Conservation (phyloP, 164 flowering plant genomes). For the Vitis labrusca region DNA sequence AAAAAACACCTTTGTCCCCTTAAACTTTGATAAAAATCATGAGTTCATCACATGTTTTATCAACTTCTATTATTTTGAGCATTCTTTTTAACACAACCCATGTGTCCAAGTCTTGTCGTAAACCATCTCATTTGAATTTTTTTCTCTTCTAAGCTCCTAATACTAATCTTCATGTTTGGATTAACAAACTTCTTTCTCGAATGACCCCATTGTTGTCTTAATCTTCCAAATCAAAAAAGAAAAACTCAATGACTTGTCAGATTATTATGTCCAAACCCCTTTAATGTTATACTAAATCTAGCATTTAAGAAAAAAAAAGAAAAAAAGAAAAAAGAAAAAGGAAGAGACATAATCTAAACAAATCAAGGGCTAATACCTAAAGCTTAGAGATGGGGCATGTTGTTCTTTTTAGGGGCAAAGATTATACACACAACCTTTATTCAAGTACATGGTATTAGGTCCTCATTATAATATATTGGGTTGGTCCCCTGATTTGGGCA, state of each 20-base stretch:
- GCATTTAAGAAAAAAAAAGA: neutral
- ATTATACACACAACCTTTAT: neutral
- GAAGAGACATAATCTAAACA: neutral
- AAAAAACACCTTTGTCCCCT: neutral
- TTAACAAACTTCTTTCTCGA: neutral
- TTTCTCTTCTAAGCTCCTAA: neutral
- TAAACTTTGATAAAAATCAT: neutral
- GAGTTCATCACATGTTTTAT: neutral
- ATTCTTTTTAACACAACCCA: constrained; percentile 6
- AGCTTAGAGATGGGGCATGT: constrained; percentile 1
- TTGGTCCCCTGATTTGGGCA: constrained; percentile 14
- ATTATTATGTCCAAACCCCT: neutral
- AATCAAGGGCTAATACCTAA: neutral
- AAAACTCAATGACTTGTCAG: neutral
- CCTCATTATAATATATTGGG: neutral
- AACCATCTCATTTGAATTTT: neutral
- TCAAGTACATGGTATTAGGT: neutral
- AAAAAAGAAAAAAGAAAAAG: neutral
- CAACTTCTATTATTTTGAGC: neutral
- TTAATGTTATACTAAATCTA: neutral
- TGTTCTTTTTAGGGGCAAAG: constrained; percentile 4
- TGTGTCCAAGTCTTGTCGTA: neutral
- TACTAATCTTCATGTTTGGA: neutral
- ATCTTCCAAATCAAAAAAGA: neutral
- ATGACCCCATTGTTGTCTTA: neutral